A percentile compares a stretch with the other conserved stretches of the same genome.
Conservation (phyloP, 2,329 filamentous ascomycete genomes). For the Aspergillus phoenicis region DNA sequence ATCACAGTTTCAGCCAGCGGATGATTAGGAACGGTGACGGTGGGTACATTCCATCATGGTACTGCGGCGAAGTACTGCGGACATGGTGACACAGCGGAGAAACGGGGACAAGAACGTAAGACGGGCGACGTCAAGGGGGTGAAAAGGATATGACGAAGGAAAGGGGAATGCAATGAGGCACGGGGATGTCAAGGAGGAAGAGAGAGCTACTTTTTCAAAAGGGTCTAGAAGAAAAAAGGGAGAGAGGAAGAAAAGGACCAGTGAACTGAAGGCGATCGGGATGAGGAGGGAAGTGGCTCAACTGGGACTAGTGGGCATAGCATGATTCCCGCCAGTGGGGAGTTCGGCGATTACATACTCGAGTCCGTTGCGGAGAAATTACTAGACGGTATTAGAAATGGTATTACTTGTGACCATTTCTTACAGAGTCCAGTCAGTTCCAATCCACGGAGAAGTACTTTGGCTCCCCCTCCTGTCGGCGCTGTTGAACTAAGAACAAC, state of each 20-base stretch:
- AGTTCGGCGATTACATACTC: slow-evolving; percentile 1
- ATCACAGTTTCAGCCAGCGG: slow-evolving; percentile 1
- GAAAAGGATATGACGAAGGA: not conserved
- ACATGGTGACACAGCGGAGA: slow-evolving; percentile 19
- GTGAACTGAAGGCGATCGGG: slow-evolving; percentile 5
- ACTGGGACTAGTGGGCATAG: slow-evolving; percentile 1
- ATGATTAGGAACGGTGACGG: slow-evolving; percentile 17
- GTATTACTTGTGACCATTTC: too few species aligned
- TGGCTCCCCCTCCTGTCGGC: not conserved
- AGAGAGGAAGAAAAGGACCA: not conserved
- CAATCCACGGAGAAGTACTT: not conserved
- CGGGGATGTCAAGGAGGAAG: not conserved
- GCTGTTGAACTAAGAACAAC: too few species aligned
- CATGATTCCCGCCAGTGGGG: slow-evolving; percentile 7
- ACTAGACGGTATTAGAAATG: too few species aligned
- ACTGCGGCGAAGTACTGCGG: slow-evolving; percentile 20
- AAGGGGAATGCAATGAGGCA: not conserved
- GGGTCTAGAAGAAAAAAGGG: not conserved
- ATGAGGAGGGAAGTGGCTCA: not conserved
- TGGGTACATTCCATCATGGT: slow-evolving; percentile 20
- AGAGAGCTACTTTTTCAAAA: not conserved
- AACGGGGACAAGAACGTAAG: not conserved
- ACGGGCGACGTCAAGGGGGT: not conserved
- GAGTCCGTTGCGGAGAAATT: slow-evolving; percentile 1
- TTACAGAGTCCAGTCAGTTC: too few species aligned